A percentile compares a stretch with the other conserved stretches of the same genome.
These are phyloP conservation scores for Andrographis paniculata DNA, from an alignment of 305 asterid species.

Conservation along the genomic window DNA sequence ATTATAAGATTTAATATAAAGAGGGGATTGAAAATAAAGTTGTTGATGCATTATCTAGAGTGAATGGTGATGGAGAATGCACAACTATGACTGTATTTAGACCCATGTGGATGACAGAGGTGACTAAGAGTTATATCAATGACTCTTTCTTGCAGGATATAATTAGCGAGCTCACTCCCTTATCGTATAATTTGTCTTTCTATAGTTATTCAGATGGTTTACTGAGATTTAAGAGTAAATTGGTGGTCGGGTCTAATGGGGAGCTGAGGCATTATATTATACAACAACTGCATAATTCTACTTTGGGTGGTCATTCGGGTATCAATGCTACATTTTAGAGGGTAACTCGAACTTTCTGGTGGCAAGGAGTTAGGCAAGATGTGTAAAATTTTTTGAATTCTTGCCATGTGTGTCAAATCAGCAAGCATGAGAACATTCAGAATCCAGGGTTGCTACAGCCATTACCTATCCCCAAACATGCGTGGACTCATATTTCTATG, in stretches of 20 bases:
- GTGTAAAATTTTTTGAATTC: neutral
- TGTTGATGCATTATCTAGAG: neutral
- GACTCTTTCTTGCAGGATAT: too few relatives aligned
- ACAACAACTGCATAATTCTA: neutral
- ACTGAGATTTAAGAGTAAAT: too few relatives aligned
- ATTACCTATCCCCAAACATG: neutral
- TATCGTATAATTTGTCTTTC: too few relatives aligned
- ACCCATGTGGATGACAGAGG: too few relatives aligned
- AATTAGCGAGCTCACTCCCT: too few relatives aligned
- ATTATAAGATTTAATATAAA: neutral
- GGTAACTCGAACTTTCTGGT: too few relatives aligned
- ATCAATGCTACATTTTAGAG: neutral
- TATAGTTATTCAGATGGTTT: too few relatives aligned
- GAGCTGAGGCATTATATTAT: neutral
- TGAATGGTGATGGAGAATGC: neutral
- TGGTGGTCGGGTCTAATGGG: neutral
- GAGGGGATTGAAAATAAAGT: neutral
- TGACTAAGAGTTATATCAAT: too few relatives aligned
- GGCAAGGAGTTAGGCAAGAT: neutral
- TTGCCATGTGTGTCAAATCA: neutral
- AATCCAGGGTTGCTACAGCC: neutral
- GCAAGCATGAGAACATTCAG: neutral
- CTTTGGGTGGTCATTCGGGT: conserved; percentile 5
- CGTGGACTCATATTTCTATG: conserved; percentile 1
- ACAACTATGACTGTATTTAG: too few relatives aligned